These are phyloP conservation scores for Taiozyma sp. DNA, from an alignment of 1,139 yeast species.

Conservation along the genomic window DNA sequence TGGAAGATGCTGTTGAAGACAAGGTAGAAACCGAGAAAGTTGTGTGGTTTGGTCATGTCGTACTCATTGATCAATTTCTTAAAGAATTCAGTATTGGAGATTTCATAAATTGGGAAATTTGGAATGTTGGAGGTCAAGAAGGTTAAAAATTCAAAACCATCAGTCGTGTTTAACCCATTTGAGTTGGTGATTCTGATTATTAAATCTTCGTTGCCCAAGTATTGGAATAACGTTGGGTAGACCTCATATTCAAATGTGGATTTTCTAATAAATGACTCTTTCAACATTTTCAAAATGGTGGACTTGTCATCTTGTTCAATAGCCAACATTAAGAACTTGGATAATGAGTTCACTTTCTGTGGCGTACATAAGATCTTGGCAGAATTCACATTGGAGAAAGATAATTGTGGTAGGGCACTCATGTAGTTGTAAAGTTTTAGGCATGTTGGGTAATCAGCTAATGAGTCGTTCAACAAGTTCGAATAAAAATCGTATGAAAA, in stretches of 20 bases:
- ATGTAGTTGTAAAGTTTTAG: slow-evolving; percentile 29
- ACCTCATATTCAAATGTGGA: slow-evolving; percentile 25
- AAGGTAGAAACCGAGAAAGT: slow-evolving; percentile 24
- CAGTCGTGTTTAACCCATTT: slow-evolving; percentile 24
- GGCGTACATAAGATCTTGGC: slow-evolving; percentile 15
- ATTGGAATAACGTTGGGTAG: slow-evolving; percentile 30
- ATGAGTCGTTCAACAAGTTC: slow-evolving; percentile 27
- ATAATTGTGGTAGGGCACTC: slow-evolving; percentile 25
- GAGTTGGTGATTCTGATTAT: slow-evolving; percentile 27
- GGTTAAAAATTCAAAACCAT: slow-evolving; percentile 26
- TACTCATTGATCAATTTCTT: slow-evolving; percentile 20
- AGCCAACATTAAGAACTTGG: slow-evolving; percentile 26
- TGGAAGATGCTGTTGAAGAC: slow-evolving; percentile 21
- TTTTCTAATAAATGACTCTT: slow-evolving; percentile 33
- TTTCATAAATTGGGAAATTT: slow-evolving; percentile 17
- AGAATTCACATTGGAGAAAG: background rate
- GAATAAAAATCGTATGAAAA: slow-evolving; percentile 34
- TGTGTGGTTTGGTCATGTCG: slow-evolving; percentile 16
- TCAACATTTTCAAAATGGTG: slow-evolving; percentile 30
- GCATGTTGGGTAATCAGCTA: slow-evolving; percentile 26
- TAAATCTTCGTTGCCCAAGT: slow-evolving; percentile 27
- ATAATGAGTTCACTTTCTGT: slow-evolving; percentile 10
- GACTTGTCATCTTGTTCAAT: slow-evolving; percentile 28
- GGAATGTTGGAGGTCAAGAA: slow-evolving; percentile 11
- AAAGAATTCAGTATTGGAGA: slow-evolving; percentile 27